Evolutionary conservation across 352 stramenopile species (phyloP), one percentile per base, ranked within the genome.

Genomic region (Pythium oligandrum): DNA sequence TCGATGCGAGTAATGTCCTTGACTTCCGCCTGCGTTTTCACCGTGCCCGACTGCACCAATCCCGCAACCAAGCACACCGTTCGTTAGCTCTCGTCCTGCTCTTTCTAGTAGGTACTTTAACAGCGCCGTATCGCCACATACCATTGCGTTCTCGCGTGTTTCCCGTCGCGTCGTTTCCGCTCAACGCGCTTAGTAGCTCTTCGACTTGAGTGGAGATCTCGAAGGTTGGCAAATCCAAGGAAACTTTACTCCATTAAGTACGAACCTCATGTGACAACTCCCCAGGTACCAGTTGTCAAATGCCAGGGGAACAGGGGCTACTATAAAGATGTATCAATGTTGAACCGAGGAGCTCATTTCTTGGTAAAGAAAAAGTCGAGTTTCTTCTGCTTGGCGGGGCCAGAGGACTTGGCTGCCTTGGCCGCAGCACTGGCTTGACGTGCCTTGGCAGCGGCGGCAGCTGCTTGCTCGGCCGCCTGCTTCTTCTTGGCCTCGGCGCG

Each of bases 1-100:
- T 99, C 95, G 51, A 98, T 96, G 76, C 95, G 94, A 59, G 96
- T 98, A 44, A 99, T 90, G 72, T 99, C 96, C 60, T 97, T 96
- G 55, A 98, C 79, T 73, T 98, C 93, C 10, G 73, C 78, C 61
- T 89, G 78, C 11, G 82, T 93, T 70, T 90, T 93, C 45, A 93
- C 82, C 42, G 66, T 82, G 47, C 64, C 65, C 55, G 70, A 76
- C 71, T 85, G 52, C 40, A 11, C 26, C 17, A 12, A 50, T 17
- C 4, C 7, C 17, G 42, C 31, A 30, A 26, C 30, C 38, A 12
- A 36, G 26, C 12, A 63, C 34, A 51, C 11, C 7, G 38, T 57
- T 46, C 40, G 50, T 54, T 10, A 48, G 34, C 9, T 26, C 1
- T 42, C 7, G 47, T 42, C 40, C 43, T 26, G 17, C 10, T n/a